Percentiles rank a stretch among this genome's conserved stretches.
phyloP scores from a whole-genome alignment of 345 rosid genomes.

The Linum trigynum region DNA sequence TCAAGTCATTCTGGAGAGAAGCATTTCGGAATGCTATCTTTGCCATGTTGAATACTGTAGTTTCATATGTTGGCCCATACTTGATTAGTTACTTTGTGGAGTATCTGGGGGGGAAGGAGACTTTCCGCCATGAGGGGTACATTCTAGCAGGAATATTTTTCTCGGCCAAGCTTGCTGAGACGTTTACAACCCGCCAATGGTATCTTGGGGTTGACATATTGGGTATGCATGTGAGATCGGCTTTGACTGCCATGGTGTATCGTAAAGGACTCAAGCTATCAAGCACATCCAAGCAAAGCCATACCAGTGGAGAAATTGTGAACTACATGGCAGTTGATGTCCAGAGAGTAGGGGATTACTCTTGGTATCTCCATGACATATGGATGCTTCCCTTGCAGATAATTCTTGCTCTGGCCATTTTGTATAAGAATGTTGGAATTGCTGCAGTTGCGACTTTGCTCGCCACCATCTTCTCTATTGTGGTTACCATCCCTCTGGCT shows the following conservation, averaged over 20 bases:
- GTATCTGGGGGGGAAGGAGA: slow-evolving; percentile 80
- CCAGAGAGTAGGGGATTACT: slow-evolving; percentile 91
- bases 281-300: slow-evolving; percentile 82
- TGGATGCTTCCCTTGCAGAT: slow-evolving; percentile 99
- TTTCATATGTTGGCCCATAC: slow-evolving; percentile 96
- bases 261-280: slow-evolving; percentile 85
- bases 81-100: slow-evolving; percentile 94
- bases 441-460: slow-evolving; percentile 85
- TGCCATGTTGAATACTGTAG: slow-evolving; percentile 80
- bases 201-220: slow-evolving; percentile 97
- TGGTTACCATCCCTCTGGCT: slow-evolving; percentile 80
- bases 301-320: slow-evolving; percentile 92
- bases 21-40: slow-evolving; percentile 90
- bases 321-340: slow-evolving; percentile 99
- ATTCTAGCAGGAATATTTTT: slow-evolving; percentile 92
- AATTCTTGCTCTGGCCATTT: slow-evolving; percentile 84
- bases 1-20: slow-evolving; percentile 93
- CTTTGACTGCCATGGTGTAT: slow-evolving; percentile 94
- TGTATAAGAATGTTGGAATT: slow-evolving; percentile 92
- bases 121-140: slow-evolving; percentile 87
- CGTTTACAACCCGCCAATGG: slow-evolving; percentile 96
- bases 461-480: slow-evolving; percentile 78
- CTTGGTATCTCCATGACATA: slow-evolving; percentile 97
- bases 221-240: slow-evolving; percentile 99
- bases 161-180: slow-evolving; percentile 80